Evolutionary conservation across 1,139 yeast species (phyloP).

Genomic region (Yamadazyma membranifaciens): DNA sequence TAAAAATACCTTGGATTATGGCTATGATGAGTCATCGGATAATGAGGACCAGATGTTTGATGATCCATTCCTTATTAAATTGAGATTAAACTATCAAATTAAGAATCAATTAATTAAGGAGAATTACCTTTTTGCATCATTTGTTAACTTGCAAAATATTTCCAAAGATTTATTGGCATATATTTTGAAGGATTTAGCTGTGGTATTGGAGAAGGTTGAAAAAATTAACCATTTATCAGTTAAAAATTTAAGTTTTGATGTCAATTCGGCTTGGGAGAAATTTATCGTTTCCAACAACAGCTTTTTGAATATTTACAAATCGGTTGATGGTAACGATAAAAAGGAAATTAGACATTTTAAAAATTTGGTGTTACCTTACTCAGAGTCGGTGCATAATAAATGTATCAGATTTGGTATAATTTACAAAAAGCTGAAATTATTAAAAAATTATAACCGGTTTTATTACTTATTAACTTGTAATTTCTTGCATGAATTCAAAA

Average conservation of each 20-base stretch:
- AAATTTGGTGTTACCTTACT: conserved; percentile 33
- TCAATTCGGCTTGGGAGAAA: conserved; percentile 38
- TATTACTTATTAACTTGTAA: conserved; percentile 45
- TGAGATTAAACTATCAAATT: conserved; percentile 41
- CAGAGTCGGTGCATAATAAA: conserved; percentile 41
- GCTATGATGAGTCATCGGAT: conserved; percentile 20
- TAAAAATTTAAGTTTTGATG: conserved; percentile 17
- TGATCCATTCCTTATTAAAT: conserved; percentile 45
- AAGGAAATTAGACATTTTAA: conserved; percentile 32
- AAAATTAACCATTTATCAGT: conserved; percentile 19
- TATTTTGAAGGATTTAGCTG: conserved; percentile 37
- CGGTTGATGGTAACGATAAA: conserved; percentile 23
- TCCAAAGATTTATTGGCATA: conserved; percentile 41
- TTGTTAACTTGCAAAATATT: conserved; percentile 43
- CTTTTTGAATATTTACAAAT: conserved; percentile 32
- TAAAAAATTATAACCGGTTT: conserved; percentile 39
- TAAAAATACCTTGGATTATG: conserved; percentile 19
- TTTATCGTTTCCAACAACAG: conserved; percentile 36
- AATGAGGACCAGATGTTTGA: conserved; percentile 27
- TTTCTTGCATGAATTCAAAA: conserved; percentile 44
- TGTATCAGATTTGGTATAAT: conserved; percentile 44
- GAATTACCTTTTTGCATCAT: conserved; percentile 45
- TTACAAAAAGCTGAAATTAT: conserved; percentile 42
- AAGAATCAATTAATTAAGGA: conserved; percentile 44
- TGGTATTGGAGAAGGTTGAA: conserved; percentile 35